A percentile compares a stretch with the other conserved stretches of the same genome.
phyloP scores from a whole-genome alignment of 345 rosid species.

The Anacardium occidentale region DNA sequence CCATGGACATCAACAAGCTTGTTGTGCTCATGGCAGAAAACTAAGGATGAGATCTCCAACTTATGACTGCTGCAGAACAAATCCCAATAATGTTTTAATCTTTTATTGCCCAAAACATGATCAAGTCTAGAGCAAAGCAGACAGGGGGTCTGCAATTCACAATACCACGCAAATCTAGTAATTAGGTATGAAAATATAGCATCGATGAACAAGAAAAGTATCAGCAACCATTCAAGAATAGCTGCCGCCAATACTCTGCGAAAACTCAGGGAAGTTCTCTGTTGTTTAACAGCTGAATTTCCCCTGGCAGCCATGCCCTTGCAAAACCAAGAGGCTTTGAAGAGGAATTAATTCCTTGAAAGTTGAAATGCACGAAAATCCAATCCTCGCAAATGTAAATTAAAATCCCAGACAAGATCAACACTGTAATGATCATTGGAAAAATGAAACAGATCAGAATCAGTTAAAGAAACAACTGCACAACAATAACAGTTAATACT shows the following conservation, averaged over 20 bases:
- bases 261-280: constrained; percentile 38
- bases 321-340: constrained; percentile 18
- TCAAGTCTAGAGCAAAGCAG: constrained; percentile 86
- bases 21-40: constrained; percentile 70
- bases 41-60: constrained; percentile 81
- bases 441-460: constrained; percentile 13
- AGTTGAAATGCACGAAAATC: constrained; percentile 18
- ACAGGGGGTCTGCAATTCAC: constrained; percentile 67
- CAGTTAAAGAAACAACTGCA: neutral
- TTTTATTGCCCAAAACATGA: constrained; percentile 57
- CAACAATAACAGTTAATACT: neutral
- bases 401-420: constrained; percentile 18
- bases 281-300: constrained; percentile 42
- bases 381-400: constrained; percentile 27
- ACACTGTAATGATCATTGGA: constrained; percentile 30
- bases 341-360: constrained; percentile 15
- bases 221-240: constrained; percentile 73
- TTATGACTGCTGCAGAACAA: constrained; percentile 74
- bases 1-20: constrained; percentile 78
- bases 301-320: constrained; percentile 47
- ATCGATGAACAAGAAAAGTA: constrained; percentile 62
- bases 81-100: constrained; percentile 56
- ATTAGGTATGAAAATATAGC: constrained; percentile 62
- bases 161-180: constrained; percentile 60
- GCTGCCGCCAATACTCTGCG: constrained; percentile 60